Base-by-base conservation (phyloP, 257 asterid species). In the Petunia axillaris region DNA sequence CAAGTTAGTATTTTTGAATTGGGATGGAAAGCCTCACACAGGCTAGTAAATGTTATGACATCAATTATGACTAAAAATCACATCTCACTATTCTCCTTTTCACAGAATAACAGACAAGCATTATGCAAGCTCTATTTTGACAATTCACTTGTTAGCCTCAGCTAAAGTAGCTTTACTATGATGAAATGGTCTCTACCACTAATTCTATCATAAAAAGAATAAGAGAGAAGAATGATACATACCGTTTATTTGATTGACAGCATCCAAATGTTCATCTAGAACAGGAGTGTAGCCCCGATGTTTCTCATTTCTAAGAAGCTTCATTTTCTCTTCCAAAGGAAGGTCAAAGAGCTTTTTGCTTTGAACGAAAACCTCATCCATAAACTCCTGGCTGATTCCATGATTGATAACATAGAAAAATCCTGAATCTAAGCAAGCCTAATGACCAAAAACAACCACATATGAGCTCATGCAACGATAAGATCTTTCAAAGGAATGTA, bases 371-470 rank as follows among this genome's bases (percentile, higher is more conserved):
- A 95, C 92, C 80, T 90, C 91, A 62, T 90, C 95, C 96, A 93
- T 87, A 84, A 95, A 88, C 57, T 88, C 91, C 79, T 80, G 85
- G 81, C 83, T 86, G 64, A 95, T 95, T 52, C 97, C 95, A 88
- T 95, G 99, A 86, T 93, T 95, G 85, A 86, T 85, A 10, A 93
- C 90, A 88, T 90, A 92, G 87, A 95, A 95, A 90, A 95, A 93
- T 36, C 99, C 96, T 62, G 95, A 91, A 85, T 91, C 97, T 62
- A 90, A 81, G 90, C 98, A 92, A 63, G 98, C 96, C 99, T 95
- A 77, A 81, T 38, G 5, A 40, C 50, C 57, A 43, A 75, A 67
- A 52, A 74, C n/a, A 64, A 71, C n/a, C 76, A 68, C 37, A 60
- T 41, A 48, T 78, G 4, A 74, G 48, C 37, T 14, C 35, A 55